phyloP scores from a whole-genome alignment of 805 yeast species.

The Candida glaebosa region DNA sequence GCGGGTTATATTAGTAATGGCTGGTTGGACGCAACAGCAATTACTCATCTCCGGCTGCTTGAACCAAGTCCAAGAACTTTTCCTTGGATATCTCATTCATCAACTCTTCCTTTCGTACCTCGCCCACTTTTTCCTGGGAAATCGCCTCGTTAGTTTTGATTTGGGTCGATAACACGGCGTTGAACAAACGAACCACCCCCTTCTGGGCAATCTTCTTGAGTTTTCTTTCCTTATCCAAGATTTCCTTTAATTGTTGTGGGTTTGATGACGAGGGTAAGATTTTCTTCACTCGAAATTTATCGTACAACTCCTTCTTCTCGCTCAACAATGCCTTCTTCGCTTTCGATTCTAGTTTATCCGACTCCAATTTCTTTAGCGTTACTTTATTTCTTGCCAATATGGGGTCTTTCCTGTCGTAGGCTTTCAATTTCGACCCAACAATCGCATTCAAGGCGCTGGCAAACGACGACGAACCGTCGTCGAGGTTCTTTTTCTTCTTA shows the following conservation, averaged over 20 bases:
- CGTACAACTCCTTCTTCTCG: slow-evolving; percentile 68
- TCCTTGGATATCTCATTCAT: slow-evolving; percentile 83
- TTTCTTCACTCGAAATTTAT: slow-evolving; percentile 63
- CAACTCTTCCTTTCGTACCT: slow-evolving; percentile 53
- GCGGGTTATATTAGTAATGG: too few relatives aligned
- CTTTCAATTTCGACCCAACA: slow-evolving; percentile 79
- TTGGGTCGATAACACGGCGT: slow-evolving; percentile 80
- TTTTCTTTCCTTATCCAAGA: slow-evolving; percentile 63
- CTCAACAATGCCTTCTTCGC: slow-evolving; percentile 67
- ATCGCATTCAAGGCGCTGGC: slow-evolving; percentile 83
- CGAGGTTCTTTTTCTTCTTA: slow-evolving; percentile 54
- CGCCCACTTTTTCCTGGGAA: slow-evolving; percentile 42
- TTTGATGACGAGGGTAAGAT: slow-evolving; percentile 62
- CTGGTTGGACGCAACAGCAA: too few relatives aligned
- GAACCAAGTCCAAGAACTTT: slow-evolving; percentile 82
- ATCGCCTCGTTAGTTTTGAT: slow-evolving; percentile 52
- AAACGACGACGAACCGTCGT: slow-evolving; percentile 73
- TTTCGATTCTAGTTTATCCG: slow-evolving; percentile 76
- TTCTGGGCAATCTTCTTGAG: slow-evolving; percentile 80
- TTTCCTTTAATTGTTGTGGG: slow-evolving; percentile 51
- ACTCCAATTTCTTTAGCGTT: slow-evolving; percentile 67
- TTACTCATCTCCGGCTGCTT: slow-evolving; percentile 56
- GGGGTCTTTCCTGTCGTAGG: slow-evolving; percentile 86
- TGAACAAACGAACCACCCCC: slow-evolving; percentile 83
- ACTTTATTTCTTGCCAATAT: slow-evolving; percentile 81